Conservation (phyloP, 2,329 filamentous ascomycete species). For the Diaporthe velutina region DNA sequence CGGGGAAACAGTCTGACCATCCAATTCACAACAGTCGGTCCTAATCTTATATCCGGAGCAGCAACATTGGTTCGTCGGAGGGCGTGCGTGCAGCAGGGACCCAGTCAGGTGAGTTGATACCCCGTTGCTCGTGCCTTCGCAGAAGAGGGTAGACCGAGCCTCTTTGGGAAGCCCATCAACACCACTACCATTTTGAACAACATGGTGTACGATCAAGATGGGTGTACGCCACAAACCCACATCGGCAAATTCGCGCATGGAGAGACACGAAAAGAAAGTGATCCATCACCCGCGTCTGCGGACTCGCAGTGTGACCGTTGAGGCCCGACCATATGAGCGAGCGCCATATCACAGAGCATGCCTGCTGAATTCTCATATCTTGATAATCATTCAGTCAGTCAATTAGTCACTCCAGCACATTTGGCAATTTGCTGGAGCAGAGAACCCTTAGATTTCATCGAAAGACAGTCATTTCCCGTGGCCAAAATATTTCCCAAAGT, state of each 20-base stretch:
- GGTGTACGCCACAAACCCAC: constrained; percentile 22
- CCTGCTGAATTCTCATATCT: not conserved
- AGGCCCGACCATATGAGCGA: not conserved
- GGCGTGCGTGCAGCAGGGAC: not conserved
- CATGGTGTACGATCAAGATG: not conserved
- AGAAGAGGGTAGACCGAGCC: not conserved
- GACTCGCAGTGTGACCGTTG: constrained; percentile 7
- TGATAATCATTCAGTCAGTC: not conserved
- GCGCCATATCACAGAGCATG: constrained; percentile 7
- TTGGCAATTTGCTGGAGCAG: not conserved
- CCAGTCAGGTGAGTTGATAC: not conserved
- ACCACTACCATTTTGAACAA: not conserved
- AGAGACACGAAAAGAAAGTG: not conserved
- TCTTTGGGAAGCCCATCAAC: not conserved
- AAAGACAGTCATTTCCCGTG: not conserved
- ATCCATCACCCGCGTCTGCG: constrained; percentile 3
- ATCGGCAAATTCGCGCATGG: constrained; percentile 26
- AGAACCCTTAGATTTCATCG: not conserved
- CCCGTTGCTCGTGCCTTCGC: not conserved
- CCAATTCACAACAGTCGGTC: not conserved
- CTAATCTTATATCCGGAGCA: not conserved
- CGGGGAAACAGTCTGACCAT: constrained; percentile 9
- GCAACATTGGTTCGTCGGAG: not conserved
- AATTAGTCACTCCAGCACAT: not conserved
- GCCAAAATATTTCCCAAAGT: not conserved